A percentile compares a stretch with the other conserved stretches of the same genome.
Evolutionary conservation across 306 rosid species (phyloP).

Genomic region (Begonia masoniana): DNA sequence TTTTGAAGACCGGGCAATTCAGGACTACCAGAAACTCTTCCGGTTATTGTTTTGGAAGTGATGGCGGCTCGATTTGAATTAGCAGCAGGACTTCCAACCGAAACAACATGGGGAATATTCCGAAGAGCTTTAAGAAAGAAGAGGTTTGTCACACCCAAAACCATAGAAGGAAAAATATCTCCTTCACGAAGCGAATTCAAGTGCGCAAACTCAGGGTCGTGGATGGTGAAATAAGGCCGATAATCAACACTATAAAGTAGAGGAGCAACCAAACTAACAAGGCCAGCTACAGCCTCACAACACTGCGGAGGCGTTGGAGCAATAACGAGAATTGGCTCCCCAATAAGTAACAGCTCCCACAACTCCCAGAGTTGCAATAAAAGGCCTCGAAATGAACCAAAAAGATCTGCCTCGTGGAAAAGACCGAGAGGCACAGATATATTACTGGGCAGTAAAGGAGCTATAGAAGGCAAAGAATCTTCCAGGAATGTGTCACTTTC

Average conservation of each 20-base stretch:
- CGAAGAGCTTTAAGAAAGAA: slow-evolving; percentile 85
- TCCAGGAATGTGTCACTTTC: slow-evolving; percentile 38
- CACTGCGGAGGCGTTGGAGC: slow-evolving; percentile 96
- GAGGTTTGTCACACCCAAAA: slow-evolving; percentile 88
- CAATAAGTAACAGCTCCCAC: slow-evolving; percentile 84
- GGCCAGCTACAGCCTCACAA: slow-evolving; percentile 91
- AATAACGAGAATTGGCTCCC: slow-evolving; percentile 83
- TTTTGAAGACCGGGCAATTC: slow-evolving; percentile 72
- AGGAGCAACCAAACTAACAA: slow-evolving; percentile 91
- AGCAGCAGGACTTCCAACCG: slow-evolving; percentile 82
- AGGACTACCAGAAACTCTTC: slow-evolving; percentile 32
- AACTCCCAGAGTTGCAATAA: slow-evolving; percentile 87
- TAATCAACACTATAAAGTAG: slow-evolving; percentile 78
- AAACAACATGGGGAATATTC: slow-evolving; percentile 58
- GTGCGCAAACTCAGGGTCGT: slow-evolving; percentile 61
- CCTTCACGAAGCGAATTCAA: slow-evolving; percentile 67
- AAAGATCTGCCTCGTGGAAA: slow-evolving; percentile 83
- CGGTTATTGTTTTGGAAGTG: slow-evolving; percentile 42
- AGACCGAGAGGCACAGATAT: slow-evolving; percentile 70
- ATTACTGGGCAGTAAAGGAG: slow-evolving; percentile 67
- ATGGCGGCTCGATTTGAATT: slow-evolving; percentile 36
- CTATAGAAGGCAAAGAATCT: slow-evolving; percentile 60
- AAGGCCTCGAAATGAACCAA: slow-evolving; percentile 67
- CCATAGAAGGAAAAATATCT: slow-evolving; percentile 57
- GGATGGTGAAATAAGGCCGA: slow-evolving; percentile 93